Conservation (phyloP, 345 rosid genomes). For the Abelmoschus esculentus region DNA sequence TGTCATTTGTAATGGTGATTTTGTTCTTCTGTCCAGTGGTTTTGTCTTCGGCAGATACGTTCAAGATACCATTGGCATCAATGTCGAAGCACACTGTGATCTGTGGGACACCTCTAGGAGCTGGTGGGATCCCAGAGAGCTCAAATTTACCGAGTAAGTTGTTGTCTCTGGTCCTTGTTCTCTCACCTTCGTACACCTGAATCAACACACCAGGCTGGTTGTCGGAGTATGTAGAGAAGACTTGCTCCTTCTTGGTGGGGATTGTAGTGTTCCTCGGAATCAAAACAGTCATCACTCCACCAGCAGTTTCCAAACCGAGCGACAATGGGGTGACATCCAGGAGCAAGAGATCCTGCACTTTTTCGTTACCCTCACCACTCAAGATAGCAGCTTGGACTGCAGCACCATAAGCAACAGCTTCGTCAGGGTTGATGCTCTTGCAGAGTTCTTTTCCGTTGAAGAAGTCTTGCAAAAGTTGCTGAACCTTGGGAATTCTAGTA, state of each 20-base stretch:
- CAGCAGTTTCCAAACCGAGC: slow-evolving; percentile 71
- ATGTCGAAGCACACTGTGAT: slow-evolving; percentile 76
- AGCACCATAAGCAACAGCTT: slow-evolving; percentile 87
- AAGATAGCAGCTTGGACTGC: slow-evolving; percentile 81
- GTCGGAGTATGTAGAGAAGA: slow-evolving; percentile 73
- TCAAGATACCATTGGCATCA: slow-evolving; percentile 69
- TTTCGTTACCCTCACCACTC: slow-evolving; percentile 80
- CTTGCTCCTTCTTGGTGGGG: slow-evolving; percentile 72
- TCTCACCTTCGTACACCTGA: slow-evolving; percentile 73
- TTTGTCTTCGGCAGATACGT: slow-evolving; percentile 82
- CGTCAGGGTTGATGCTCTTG: slow-evolving; percentile 76
- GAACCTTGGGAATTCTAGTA: slow-evolving; percentile 76
- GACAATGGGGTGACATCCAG: slow-evolving; percentile 64
- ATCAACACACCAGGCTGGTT: slow-evolving; percentile 82
- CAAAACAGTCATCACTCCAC: slow-evolving; percentile 80
- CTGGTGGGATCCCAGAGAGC: slow-evolving; percentile 73
- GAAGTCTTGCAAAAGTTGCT: slow-evolving; percentile 64
- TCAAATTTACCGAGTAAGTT: slow-evolving; percentile 74
- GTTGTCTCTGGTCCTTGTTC: slow-evolving; percentile 74
- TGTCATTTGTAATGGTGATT: slow-evolving; percentile 75
- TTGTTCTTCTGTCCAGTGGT: slow-evolving; percentile 77
- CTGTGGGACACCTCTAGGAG: slow-evolving; percentile 78
- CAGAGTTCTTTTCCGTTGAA: slow-evolving; percentile 79
- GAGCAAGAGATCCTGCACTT: slow-evolving; percentile 70
- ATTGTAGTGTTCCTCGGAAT: slow-evolving; percentile 74